phyloP scores from a whole-genome alignment of 2,329 filamentous ascomycete genomes.

The Fusarium dimerum region DNA sequence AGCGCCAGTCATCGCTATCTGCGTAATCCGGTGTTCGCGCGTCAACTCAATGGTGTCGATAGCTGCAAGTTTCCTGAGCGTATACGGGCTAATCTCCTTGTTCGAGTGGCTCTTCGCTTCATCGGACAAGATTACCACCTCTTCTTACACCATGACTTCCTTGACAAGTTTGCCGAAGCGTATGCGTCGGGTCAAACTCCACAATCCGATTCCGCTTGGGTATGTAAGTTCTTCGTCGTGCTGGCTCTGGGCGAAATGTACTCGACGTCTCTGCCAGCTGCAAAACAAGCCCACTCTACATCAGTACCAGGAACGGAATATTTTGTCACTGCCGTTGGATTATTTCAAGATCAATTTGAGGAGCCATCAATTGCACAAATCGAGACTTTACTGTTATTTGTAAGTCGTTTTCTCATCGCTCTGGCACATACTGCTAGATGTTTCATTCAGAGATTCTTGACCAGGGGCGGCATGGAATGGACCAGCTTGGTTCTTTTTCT shows the following conservation, averaged over 20 bases:
- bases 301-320: conserved; percentile 44
- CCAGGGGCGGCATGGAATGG: conserved; percentile 21
- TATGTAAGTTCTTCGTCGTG: conserved; percentile 46
- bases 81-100: conserved; percentile 32
- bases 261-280: conserved; percentile 36
- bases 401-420: background rate
- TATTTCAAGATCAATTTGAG: conserved; percentile 44
- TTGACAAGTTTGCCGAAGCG: conserved; percentile 30
- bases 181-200: no score
- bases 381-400: conserved; percentile 38
- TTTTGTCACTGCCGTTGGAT: conserved; percentile 41
- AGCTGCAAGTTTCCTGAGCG: conserved; percentile 23
- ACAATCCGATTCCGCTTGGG: conserved; percentile 33
- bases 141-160: conserved; percentile 39
- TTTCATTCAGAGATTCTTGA: background rate
- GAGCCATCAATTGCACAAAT: conserved; percentile 45
- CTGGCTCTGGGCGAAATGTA: conserved; percentile 48
- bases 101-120: conserved; percentile 31
- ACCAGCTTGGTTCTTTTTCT: no score
- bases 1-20: conserved; percentile 26
- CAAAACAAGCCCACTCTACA: conserved; percentile 15
- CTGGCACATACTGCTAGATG: rapidly evolving
- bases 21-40: conserved; percentile 1
- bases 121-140: conserved; percentile 35
- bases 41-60: background rate